These are phyloP conservation scores for Wickerhamiella infanticola DNA, from an alignment of 1,139 yeast species.

Conservation along the genomic window DNA sequence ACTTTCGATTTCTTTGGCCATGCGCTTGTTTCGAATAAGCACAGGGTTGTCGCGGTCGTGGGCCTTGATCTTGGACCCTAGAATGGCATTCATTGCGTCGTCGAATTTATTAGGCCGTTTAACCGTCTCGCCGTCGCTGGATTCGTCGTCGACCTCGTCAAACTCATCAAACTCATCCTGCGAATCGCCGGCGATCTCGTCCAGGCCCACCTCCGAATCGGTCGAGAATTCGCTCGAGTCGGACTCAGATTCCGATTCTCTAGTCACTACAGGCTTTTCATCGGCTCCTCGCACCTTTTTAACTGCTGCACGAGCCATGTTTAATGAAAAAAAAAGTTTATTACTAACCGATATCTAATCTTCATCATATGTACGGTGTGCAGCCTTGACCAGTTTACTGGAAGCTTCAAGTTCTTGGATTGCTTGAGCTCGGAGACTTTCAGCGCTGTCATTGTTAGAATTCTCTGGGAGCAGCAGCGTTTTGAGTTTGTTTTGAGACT, in stretches of 20 bases:
- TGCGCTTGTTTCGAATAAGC: conserved; percentile 51
- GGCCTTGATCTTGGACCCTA: conserved; percentile 76
- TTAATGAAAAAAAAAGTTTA: not conserved
- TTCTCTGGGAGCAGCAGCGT: conserved; percentile 17
- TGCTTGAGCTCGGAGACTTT: conserved; percentile 13
- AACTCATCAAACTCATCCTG: not conserved
- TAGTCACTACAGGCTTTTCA: not conserved
- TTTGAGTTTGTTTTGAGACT: conserved; percentile 25
- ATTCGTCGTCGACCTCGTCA: conserved; percentile 2
- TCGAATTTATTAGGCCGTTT: conserved; percentile 34
- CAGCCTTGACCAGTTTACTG: not conserved
- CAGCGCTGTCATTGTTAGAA: conserved; percentile 19
- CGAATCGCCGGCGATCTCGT: not conserved
- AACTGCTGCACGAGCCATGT: not conserved
- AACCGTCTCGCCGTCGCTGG: conserved; percentile 2
- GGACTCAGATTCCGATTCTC: not conserved
- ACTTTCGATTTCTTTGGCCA: conserved; percentile 58
- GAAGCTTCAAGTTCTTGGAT: conserved; percentile 9
- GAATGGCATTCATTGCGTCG: conserved; percentile 66
- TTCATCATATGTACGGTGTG: conserved; percentile 1
- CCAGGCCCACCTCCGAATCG: conserved; percentile 2
- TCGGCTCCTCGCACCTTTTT: not conserved
- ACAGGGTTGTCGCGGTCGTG: conserved; percentile 83
- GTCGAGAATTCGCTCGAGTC: not conserved
- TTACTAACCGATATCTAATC: not conserved